Base-by-base conservation (phyloP, 2,329 filamentous ascomycete species). In the Penicillium oxalicum region DNA sequence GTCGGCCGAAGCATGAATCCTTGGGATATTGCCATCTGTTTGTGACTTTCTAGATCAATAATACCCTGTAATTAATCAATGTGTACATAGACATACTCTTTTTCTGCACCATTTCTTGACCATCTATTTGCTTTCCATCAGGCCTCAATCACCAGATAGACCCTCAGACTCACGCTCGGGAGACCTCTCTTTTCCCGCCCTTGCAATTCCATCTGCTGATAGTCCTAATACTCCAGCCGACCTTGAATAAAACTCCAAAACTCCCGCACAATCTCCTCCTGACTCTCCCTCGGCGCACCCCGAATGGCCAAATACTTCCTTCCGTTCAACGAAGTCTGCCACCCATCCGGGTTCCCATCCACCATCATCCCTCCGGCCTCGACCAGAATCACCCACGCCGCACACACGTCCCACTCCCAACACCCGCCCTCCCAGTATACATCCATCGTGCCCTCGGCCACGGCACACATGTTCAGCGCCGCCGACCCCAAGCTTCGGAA, bases 341-440 rank as follows among this genome's bases (percentile, higher is more conserved):
- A 83, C 45, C 75, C 74, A 1, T 77, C 79, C 4, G 76, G 74
- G 57, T 81, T 82, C 2, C 76, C 78, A 60, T 81, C 80, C 9
- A 78, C 79, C 49, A 84, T 71, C 24, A 76, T 70, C 0, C 81
- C 81, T 0, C 80, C 81, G 1, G 81, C 79, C 63, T 84, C 81
- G 25, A 71, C 72, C 37, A 84, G 58, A 44, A 84, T 77, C 2
- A 81, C 74, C 81, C 80, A 83, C 0, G 77, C 81, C 4, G 81
- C 81, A 59, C 79, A 82, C 8, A 84, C 80, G 70, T 84, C 81
- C 81, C 81, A 84, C 6, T 79, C 79, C 80, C 80, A 84, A 58
- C 79, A 82, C 0, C 81, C 81, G 2, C 77, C 79, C 58, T 84
- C 81, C 81, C 81, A 84, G 52, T 83, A 83, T n/a, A 79, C 59